phyloP scores from a whole-genome alignment of 2,329 filamentous ascomycete species.

The Aspergillus sp. region DNA sequence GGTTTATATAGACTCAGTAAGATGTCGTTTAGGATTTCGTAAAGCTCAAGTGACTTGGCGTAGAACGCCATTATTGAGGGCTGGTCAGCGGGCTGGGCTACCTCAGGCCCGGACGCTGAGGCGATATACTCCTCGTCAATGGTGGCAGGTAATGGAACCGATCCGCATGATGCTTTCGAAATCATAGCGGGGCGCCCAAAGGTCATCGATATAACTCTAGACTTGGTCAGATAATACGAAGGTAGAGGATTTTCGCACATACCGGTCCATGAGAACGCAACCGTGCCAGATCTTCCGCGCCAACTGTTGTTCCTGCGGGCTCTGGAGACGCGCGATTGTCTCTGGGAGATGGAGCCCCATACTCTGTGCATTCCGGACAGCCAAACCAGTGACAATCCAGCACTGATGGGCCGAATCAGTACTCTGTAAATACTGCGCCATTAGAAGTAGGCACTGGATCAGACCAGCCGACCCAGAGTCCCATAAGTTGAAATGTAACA shows the following conservation, averaged over 20 bases:
- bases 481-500: conserved; percentile 47
- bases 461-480: conserved; percentile 45
- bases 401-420: conserved; percentile 50
- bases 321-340: conserved; percentile 29
- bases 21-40: conserved; percentile 38
- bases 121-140: conserved; percentile 35
- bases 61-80: conserved; percentile 35
- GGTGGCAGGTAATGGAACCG: conserved; percentile 29
- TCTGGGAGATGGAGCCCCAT: conserved; percentile 48
- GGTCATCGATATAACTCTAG: conserved; percentile 38
- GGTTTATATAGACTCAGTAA: conserved; percentile 32
- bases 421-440: conserved; percentile 52
- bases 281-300: conserved; percentile 37
- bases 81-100: conserved; percentile 20
- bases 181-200: conserved; percentile 40
- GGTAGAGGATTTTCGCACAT: not conserved
- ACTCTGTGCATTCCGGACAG: conserved; percentile 49
- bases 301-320: conserved; percentile 29
- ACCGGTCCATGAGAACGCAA: conserved; percentile 40
- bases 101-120: conserved; percentile 13
- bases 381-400: conserved; percentile 51
- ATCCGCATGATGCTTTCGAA: conserved; percentile 25
- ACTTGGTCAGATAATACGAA: not conserved
- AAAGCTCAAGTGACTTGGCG: conserved; percentile 32
- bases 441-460: conserved; percentile 50